Conservation (phyloP, 2,329 filamentous ascomycete species). For the Westerdykella aurantiaca region DNA sequence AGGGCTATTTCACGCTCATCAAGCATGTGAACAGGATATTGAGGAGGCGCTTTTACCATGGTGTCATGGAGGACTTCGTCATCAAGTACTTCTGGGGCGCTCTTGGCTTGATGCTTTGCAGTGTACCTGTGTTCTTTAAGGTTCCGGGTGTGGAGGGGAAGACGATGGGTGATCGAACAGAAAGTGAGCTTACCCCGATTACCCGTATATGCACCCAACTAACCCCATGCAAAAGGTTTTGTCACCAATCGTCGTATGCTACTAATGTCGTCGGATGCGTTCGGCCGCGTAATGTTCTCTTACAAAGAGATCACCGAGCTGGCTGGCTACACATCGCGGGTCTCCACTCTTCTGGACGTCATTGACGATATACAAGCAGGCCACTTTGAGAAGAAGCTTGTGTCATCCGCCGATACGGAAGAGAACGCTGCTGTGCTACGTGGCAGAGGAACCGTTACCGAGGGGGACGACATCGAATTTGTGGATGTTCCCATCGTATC, state of each 20-base stretch:
- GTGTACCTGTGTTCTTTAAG: slow-evolving; percentile 92
- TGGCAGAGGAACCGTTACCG: slow-evolving; percentile 73
- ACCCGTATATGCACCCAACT: slow-evolving; percentile 4
- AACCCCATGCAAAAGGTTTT: slow-evolving; percentile 53
- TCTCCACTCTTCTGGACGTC: slow-evolving; percentile 82
- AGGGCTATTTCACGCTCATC: slow-evolving; percentile 97
- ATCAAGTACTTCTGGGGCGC: slow-evolving; percentile 99
- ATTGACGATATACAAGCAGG: slow-evolving; percentile 90
- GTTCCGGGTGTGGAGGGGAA: slow-evolving; percentile 56
- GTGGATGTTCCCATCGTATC: slow-evolving; percentile 90
- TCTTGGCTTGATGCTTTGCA: slow-evolving; percentile 83
- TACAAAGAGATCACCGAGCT: slow-evolving; percentile 97
- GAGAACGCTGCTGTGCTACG: slow-evolving; percentile 77
- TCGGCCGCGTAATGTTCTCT: slow-evolving; percentile 93
- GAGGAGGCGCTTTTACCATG: slow-evolving; percentile 85
- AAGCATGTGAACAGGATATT: slow-evolving; percentile 98
- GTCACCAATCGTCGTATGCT: slow-evolving; percentile 92
- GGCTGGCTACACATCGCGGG: slow-evolving; percentile 89
- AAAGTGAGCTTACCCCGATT: slow-evolving; percentile 43
- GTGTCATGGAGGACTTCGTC: slow-evolving; percentile 99
- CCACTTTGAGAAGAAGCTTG: slow-evolving; percentile 92
- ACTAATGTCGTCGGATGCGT: slow-evolving; percentile 88
- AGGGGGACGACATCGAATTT: slow-evolving; percentile 81
- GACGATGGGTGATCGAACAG: slow-evolving; percentile 64
- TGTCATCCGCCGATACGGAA: slow-evolving; percentile 77